phyloP scores from a whole-genome alignment of 2,329 filamentous ascomycete genomes.

The Fusarium cyanostomum region DNA sequence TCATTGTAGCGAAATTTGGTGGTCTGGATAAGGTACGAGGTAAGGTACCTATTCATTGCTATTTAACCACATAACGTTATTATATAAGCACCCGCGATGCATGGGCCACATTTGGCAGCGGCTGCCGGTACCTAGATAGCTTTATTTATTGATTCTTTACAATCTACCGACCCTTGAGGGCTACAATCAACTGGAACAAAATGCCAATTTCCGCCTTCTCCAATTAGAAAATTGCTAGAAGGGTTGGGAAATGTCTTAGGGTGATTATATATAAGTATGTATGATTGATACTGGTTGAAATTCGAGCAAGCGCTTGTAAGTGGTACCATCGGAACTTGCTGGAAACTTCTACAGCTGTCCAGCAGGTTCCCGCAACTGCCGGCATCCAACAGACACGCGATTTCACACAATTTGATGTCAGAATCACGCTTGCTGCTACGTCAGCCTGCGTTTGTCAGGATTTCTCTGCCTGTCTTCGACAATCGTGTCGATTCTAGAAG shows the following conservation, averaged over 20 bases:
- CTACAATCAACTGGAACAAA: not conserved
- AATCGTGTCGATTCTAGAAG: constrained; percentile 41
- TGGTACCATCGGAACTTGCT: constrained; percentile 1
- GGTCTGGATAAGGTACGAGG: no score
- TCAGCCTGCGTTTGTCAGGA: constrained; percentile 16
- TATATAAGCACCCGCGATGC: no score
- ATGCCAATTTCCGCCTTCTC: no score
- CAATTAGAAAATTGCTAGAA: not conserved
- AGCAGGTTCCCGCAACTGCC: constrained; percentile 27
- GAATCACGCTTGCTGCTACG: constrained; percentile 5
- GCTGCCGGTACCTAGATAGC: no score
- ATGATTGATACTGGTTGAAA: not conserved
- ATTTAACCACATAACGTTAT: no score
- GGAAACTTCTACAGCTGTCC: constrained; percentile 38
- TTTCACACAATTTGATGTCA: constrained; percentile 29
- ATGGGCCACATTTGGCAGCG: no score
- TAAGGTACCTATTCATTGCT: no score
- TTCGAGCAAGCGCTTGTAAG: not conserved
- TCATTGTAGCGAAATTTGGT: no score
- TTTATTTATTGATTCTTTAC: no score
- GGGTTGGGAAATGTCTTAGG: not conserved
- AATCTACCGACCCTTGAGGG: not conserved
- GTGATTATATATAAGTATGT: not conserved
- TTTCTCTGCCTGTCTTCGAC: constrained; percentile 9
- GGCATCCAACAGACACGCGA: constrained; percentile 5